phyloP scores from a whole-genome alignment of 2,329 filamentous ascomycete species.

The Phyllachora maydis region DNA sequence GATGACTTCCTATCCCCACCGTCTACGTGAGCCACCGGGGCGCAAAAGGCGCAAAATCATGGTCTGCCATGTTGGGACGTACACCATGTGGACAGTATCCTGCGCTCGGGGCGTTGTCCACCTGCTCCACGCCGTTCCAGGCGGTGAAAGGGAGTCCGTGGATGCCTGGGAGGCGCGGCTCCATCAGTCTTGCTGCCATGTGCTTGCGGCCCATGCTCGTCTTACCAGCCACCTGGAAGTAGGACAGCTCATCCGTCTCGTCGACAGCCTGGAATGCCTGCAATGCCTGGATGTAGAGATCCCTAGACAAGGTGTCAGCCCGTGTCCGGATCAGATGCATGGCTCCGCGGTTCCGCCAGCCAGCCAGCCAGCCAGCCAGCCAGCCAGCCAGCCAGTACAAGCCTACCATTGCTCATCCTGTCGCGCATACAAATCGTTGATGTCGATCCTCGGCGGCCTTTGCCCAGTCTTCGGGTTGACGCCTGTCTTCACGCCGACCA shows the following conservation, averaged over 20 bases:
- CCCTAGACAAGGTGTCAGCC: no score
- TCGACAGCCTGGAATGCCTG: slow-evolving; percentile 18
- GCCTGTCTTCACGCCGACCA: slow-evolving; percentile 17
- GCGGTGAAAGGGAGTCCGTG: slow-evolving; percentile 12
- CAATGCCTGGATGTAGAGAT: slow-evolving; percentile 26
- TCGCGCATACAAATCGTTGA: slow-evolving; percentile 20
- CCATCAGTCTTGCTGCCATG: neutral
- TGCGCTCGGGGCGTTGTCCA: slow-evolving; percentile 11
- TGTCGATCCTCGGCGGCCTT: slow-evolving; percentile 22
- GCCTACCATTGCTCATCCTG: slow-evolving; percentile 22
- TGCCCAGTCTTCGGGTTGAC: slow-evolving; percentile 15
- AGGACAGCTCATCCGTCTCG: slow-evolving; percentile 21
- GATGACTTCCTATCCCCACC: slow-evolving; percentile 17
- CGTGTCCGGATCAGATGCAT: no score
- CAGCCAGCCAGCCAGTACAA: neutral
- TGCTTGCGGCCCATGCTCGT: neutral
- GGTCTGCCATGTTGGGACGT: slow-evolving; percentile 5
- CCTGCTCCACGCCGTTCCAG: slow-evolving; percentile 15
- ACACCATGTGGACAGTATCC: slow-evolving; percentile 28
- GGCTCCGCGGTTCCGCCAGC: no score
- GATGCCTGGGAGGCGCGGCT: slow-evolving; percentile 7
- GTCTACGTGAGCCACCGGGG: no score
- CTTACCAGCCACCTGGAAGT: slow-evolving; percentile 26
- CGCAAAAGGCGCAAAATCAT: neutral
- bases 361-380: slow-evolving; percentile 2